Evolutionary conservation across 148 eudicot species (phyloP).

Genomic region (Rhododendron mucronatum): DNA sequence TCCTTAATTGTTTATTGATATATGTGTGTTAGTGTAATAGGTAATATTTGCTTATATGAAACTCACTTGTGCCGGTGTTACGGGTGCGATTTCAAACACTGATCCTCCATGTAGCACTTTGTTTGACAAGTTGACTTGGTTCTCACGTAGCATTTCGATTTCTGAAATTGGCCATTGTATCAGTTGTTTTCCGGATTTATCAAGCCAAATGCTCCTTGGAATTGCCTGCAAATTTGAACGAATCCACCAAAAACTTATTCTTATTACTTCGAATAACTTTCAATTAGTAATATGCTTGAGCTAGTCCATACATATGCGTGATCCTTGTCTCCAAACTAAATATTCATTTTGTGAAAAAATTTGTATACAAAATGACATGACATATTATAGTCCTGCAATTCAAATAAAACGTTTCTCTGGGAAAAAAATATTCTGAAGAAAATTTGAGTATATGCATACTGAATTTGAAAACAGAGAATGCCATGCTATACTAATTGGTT

Average conservation of each 20-base stretch:
- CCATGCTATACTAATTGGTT: not conserved
- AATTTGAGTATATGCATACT: not conserved
- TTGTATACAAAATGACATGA: not conserved
- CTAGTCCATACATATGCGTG: no score
- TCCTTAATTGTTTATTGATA: not conserved
- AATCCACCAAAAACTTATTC: not conserved
- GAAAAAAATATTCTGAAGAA: not conserved
- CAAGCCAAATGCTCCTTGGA: conserved; percentile 56
- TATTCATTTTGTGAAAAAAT: no score
- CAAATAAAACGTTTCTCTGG: not conserved
- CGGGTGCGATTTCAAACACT: conserved; percentile 22
- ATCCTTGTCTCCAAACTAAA: no score
- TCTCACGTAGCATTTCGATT: conserved; percentile 35
- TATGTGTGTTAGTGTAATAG: not conserved
- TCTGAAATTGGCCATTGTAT: conserved; percentile 70
- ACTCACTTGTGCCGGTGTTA: conserved; percentile 57
- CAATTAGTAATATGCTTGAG: no score
- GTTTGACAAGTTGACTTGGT: conserved; percentile 16
- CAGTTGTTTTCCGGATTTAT: conserved; percentile 48
- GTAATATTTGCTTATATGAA: not conserved
- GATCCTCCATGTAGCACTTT: conserved; percentile 37
- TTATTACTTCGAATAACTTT: not conserved
- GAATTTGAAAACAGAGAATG: not conserved
- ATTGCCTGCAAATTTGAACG: conserved; percentile 28
- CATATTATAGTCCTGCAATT: not conserved